Conservation (phyloP, 2,329 filamentous ascomycete genomes). For the Xylaria sp. region DNA sequence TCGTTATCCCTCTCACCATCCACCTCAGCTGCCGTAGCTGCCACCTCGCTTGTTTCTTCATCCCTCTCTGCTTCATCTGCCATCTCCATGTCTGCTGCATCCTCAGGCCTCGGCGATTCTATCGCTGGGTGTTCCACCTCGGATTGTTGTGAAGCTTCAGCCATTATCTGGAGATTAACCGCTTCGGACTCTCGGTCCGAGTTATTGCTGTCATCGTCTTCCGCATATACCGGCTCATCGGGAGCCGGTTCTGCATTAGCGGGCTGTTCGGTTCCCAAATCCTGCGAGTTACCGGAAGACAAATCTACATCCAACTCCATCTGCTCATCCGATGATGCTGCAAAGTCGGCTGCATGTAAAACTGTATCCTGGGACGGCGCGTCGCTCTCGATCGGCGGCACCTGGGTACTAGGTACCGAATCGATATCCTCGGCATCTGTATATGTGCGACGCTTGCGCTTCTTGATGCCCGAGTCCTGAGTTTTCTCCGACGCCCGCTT, state of each 20-base stretch:
- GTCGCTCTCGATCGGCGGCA: constrained; percentile 8
- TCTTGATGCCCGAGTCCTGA: constrained; percentile 31
- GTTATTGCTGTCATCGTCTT: constrained; percentile 17
- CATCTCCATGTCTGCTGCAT: constrained; percentile 10
- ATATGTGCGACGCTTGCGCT: constrained; percentile 26
- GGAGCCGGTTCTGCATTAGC: constrained; percentile 9
- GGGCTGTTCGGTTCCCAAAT: constrained; percentile 18
- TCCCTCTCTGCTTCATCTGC: constrained; percentile 15
- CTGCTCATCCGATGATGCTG: constrained; percentile 9
- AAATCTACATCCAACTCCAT: constrained; percentile 12
- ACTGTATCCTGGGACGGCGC: constrained; percentile 4
- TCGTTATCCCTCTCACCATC: background rate
- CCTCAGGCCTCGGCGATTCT: constrained; percentile 5
- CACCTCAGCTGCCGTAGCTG: constrained; percentile 1
- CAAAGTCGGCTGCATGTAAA: constrained; percentile 11
- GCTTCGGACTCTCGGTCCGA: constrained; percentile 34
- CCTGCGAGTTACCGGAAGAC: constrained; percentile 1
- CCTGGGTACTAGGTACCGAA: constrained; percentile 24
- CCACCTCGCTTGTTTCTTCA: constrained; percentile 4
- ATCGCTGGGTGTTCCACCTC: constrained; percentile 21
- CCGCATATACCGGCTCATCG: constrained; percentile 15
- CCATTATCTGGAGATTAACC: constrained; percentile 36
- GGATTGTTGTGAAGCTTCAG: constrained; percentile 38
- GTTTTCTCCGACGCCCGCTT: constrained; percentile 30
- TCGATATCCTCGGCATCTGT: constrained; percentile 19